A percentile compares a stretch with the other conserved stretches of the same genome.
phyloP scores from a whole-genome alignment of 2,329 filamentous ascomycete species.

The Penicillium sp. region DNA sequence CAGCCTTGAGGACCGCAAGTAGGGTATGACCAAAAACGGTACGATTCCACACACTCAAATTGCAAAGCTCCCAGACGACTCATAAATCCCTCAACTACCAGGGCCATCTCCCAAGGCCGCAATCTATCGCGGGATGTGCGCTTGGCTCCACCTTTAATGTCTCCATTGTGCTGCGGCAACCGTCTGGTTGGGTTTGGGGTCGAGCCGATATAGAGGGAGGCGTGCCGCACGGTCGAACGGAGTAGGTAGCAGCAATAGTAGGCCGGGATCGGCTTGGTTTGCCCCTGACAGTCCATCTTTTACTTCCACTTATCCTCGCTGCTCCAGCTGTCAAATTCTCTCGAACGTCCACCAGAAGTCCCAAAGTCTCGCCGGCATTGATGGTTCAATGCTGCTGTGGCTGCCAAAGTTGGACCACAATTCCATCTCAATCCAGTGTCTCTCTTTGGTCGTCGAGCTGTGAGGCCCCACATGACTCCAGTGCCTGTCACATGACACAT shows the following conservation, averaged over 20 bases:
- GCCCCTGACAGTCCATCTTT: conserved; percentile 18
- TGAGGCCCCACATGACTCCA: no score
- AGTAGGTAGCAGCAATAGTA: conserved; percentile 93
- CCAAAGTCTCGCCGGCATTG: no score
- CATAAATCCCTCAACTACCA: conserved; percentile 80
- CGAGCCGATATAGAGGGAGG: conserved; percentile 76
- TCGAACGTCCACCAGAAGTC: no score
- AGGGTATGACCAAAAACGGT: background rate
- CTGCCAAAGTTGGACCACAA: no score
- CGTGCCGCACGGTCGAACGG: conserved; percentile 68
- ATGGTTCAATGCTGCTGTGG: no score
- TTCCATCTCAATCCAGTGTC: background rate
- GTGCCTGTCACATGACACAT: background rate
- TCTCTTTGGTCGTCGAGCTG: background rate
- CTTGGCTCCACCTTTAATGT: conserved; percentile 70
- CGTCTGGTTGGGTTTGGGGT: conserved; percentile 83
- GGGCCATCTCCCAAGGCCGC: conserved; percentile 87
- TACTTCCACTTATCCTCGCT: background rate
- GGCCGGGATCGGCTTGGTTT: conserved; percentile 65
- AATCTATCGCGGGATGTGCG: conserved; percentile 63
- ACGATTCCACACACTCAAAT: conserved; percentile 65
- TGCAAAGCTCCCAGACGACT: conserved; percentile 82
- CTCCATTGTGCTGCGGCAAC: conserved; percentile 86
- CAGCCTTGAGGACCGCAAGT: background rate
- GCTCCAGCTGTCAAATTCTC: background rate